phyloP scores from a whole-genome alignment of 2,329 filamentous ascomycete genomes.

The Pyrenophora graminea region DNA sequence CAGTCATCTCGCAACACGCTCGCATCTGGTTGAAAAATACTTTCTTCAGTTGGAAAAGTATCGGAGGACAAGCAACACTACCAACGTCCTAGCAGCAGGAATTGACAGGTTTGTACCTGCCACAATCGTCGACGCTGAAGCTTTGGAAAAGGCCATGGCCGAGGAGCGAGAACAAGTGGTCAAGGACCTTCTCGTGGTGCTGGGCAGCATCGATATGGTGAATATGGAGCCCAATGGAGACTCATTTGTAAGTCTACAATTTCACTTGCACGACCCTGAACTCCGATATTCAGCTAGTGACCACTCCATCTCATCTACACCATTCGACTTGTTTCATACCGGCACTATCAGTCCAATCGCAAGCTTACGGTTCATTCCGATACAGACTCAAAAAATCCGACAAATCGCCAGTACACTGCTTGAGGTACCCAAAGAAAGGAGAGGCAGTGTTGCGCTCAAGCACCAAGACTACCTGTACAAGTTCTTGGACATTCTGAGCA shows the following conservation, averaged over 20 bases:
- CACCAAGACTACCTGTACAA: slow-evolving; percentile 72
- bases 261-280: slow-evolving; percentile 20
- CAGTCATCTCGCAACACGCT: slow-evolving; percentile 78
- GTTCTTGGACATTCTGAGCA: slow-evolving; percentile 75
- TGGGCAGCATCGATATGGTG: slow-evolving; percentile 78
- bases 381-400: slow-evolving; percentile 77
- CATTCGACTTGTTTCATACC: slow-evolving; percentile 11
- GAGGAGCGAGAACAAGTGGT: slow-evolving; percentile 81
- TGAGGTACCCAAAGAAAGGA: slow-evolving; percentile 60
- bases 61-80: slow-evolving; percentile 42
- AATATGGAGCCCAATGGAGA: slow-evolving; percentile 77
- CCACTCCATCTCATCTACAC: slow-evolving; percentile 12
- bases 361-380: slow-evolving; percentile 33
- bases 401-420: slow-evolving; percentile 81
- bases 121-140: slow-evolving; percentile 39
- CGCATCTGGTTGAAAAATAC: slow-evolving; percentile 85
- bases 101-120: slow-evolving; percentile 35
- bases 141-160: slow-evolving; percentile 67
- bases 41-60: slow-evolving; percentile 74
- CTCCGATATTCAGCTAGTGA: slow-evolving; percentile 13
- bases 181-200: slow-evolving; percentile 73
- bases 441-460: slow-evolving; percentile 58
- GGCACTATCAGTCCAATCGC: slow-evolving; percentile 17
- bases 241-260: slow-evolving; percentile 60
- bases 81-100: slow-evolving; percentile 30